phyloP scores from a whole-genome alignment of 2,329 filamentous ascomycete species.

The Ophiostoma sp. region DNA sequence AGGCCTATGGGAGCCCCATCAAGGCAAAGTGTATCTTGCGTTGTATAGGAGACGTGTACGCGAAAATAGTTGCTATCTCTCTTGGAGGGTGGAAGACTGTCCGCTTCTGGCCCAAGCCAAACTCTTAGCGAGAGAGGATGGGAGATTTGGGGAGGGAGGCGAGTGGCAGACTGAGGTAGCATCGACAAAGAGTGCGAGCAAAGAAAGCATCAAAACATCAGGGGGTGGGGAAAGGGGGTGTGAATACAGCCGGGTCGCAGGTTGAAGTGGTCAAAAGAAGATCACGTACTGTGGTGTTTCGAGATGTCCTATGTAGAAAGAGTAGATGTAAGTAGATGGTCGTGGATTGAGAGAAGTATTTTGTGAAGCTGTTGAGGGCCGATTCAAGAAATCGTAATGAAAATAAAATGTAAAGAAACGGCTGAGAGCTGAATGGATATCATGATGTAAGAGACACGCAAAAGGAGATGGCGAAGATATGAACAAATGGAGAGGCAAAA shows the following conservation, averaged over 20 bases:
- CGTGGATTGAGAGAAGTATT: neutral
- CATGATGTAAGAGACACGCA: conserved; percentile 1
- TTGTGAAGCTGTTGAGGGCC: too few relatives aligned
- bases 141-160: conserved; percentile 12
- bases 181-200: conserved; percentile 13
- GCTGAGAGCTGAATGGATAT: neutral
- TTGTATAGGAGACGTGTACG: conserved; percentile 4
- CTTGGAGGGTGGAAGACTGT: neutral
- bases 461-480: conserved; percentile 14
- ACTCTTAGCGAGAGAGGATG: neutral
- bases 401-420: too few relatives aligned
- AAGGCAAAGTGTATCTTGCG: conserved; percentile 2
- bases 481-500: neutral
- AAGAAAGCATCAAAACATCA: conserved; percentile 18
- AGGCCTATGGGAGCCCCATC: neutral
- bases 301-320: conserved; percentile 28
- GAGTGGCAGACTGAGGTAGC: conserved; percentile 21
- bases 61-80: neutral
- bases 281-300: conserved; percentile 44
- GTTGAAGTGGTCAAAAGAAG: conserved; percentile 33
- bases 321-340: neutral
- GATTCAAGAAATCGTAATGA: too few relatives aligned
- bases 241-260: conserved; percentile 34
- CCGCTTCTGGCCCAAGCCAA: neutral
- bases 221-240: conserved; percentile 30